Percentiles rank a stretch among this genome's conserved stretches.
Conservation (phyloP, 176 grass and related monocot species). For the maize (Zea mays) region DNA sequence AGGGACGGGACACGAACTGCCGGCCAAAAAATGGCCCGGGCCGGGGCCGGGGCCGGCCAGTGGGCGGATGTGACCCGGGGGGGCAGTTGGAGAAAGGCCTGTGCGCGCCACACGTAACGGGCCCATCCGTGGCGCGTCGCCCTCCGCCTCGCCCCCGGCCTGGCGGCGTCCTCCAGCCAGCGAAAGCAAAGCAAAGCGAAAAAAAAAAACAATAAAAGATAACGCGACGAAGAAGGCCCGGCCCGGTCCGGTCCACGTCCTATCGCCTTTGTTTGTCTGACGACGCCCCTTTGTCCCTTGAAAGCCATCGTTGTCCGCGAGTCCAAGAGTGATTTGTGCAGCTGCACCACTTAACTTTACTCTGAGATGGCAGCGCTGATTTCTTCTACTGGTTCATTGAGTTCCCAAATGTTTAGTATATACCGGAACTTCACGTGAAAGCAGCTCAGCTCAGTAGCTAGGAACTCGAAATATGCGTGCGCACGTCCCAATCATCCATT, state of each 20-base stretch:
- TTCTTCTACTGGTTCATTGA: no score
- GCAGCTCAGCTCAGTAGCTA: no score
- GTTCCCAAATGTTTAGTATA: no score
- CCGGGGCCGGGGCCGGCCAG: background rate
- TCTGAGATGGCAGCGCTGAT: no score
- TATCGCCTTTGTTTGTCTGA: background rate
- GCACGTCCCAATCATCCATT: no score
- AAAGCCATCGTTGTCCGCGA: background rate
- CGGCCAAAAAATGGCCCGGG: background rate
- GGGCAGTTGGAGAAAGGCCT: constrained; percentile 46
- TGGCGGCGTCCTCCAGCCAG: no score
- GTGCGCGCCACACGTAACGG: constrained; percentile 56
- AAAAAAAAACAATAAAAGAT: background rate
- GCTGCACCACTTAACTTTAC: no score
- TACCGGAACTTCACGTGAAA: no score
- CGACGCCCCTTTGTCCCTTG: background rate
- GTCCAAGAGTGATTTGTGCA: background rate
- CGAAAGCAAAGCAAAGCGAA: background rate
- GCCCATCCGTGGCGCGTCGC: background rate
- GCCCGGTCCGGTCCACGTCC: no score
- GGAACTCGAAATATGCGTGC: no score
- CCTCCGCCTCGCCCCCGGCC: background rate
- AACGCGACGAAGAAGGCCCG: background rate
- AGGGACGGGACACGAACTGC: constrained; percentile 14
- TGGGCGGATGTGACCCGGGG: constrained; percentile 45